Evolutionary conservation across 2,329 filamentous ascomycete species (phyloP), one percentile per base, ranked within the genome.

Genomic region (Colletotrichum destructivum): DNA sequence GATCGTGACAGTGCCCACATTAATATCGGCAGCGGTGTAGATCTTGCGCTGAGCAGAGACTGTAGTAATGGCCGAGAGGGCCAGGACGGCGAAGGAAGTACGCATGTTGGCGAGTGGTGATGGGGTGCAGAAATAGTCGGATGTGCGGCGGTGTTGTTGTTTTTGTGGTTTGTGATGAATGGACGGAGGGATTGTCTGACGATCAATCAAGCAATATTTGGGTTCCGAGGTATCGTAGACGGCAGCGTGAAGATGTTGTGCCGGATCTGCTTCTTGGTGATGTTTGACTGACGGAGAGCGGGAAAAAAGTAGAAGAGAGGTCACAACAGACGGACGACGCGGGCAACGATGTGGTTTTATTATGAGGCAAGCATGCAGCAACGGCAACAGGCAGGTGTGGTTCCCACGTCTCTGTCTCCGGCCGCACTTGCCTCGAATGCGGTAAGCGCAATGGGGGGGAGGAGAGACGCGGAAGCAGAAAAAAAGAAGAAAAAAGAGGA

Each of bases 11-110:
- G 40, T 47, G n/a, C 2, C 31, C 21, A 73, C 62, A 51, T 73
- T 73, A 57, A 74, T 64, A 46, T 73, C 72, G 42, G 63, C n/a
- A 26, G 52, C 49, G 18, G 51, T 56, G 44, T 40, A 74, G 62
- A 73, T 38, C 72, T 73, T 72, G 62, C 65, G 69, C 57, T 74
- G 72, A 12, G 72, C 72, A 56, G 72, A 66, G 52, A 74, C 70
- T 35, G 66, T 49, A 49, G 65, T 47, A 23, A 56, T 42, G 42
- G 72, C 72, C 72, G 70, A 66, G 47, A 74, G 44, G 72, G 72
- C 72, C 31, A 74, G 62, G 21, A 72, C 44, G 54, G 66, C 66
- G 61, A 72, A 63, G 16, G 65, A 69, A 57, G 65, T 73, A 62
- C 70, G 72, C 72, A 74, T 74, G 57, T 74, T 69, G 63, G 23